phyloP scores from a whole-genome alignment of 805 yeast genomes.

The Saccharomycopsis vini region DNA sequence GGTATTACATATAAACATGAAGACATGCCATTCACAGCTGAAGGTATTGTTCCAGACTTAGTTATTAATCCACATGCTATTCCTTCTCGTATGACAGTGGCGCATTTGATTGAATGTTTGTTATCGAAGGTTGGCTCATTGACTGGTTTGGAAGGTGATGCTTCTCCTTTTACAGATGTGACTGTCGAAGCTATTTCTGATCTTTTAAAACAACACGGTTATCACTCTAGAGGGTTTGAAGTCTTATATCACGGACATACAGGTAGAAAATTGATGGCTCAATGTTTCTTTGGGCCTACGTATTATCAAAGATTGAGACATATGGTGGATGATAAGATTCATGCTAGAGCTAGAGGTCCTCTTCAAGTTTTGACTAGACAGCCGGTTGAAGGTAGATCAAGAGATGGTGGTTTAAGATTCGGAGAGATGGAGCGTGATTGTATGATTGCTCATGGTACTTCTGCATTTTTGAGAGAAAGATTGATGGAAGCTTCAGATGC shows the following conservation, averaged over 20 bases:
- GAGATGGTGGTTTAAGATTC: constrained; percentile 98
- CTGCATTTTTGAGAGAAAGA: constrained; percentile 94
- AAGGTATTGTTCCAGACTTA: constrained; percentile 95
- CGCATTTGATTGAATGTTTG: constrained; percentile 97
- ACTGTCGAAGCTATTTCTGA: constrained; percentile 96
- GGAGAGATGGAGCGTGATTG: constrained; percentile 99
- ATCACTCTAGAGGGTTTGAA: constrained; percentile 97
- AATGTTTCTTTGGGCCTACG: constrained; percentile 98
- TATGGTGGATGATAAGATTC: constrained; percentile 98
- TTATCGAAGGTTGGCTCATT: constrained; percentile 89
- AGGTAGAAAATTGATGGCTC: constrained; percentile 96
- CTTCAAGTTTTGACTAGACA: constrained; percentile 96
- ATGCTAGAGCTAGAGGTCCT: constrained; percentile 98
- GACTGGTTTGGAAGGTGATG: constrained; percentile 97
- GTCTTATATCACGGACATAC: constrained; percentile 99
- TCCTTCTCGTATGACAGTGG: constrained; percentile 99
- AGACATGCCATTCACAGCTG: constrained; percentile 95
- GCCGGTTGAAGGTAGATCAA: constrained; percentile 97
- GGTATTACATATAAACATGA: constrained; percentile 98
- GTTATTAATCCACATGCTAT: constrained; percentile 98
- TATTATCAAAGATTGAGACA: constrained; percentile 97
- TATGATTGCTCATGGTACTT: constrained; percentile 99
- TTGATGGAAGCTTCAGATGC: constrained; percentile 99
- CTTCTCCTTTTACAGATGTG: constrained; percentile 97
- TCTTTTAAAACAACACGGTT: constrained; percentile 88